Evolutionary conservation across 108 stramenopile genomes (phyloP), one percentile per base, ranked within the genome.

Genomic region (Nitzschia sp.): DNA sequence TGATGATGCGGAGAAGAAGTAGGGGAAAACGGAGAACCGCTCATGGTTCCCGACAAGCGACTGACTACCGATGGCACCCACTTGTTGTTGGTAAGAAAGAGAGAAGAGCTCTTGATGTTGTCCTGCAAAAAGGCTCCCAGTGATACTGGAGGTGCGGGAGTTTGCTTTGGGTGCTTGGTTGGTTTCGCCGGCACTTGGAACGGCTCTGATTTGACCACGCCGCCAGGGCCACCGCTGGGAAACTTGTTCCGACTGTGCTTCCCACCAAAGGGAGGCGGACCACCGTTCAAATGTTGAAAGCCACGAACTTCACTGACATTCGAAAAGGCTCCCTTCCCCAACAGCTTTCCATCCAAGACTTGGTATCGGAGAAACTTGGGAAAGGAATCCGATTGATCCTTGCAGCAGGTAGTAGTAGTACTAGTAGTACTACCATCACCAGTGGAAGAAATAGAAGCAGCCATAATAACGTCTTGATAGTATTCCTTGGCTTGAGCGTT

Each of bases 281-380:
- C 16, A 4, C 21, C 48, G 19, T 50, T 22, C 48, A 50, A 50
- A 56, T 68, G 53, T 1, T 31, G 23, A 34, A 77, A 70, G 0
- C 71, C 45, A 11, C 53, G 58, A 36, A 86, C 65, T 66, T 86
- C 85, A 34, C 71, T 79, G 32, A 86, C 85, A n/a, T 80, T 79
- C 46, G 79, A 76, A 45, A 83, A 83, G n/a, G 80, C 80, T 45
- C 85, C 85, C 46, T 79, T 83, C 0, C 85, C 85, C 11, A 86
- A 58, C 8, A 86, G 53, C 62, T 46, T 70, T 68, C 0, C 85
- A 80, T 82, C 23, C 21, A 35, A 45, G 48, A 85, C 26, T 54
- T 85, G 75, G 26, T 34, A 5, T 23, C 34, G 35, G 0, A 30
- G 19, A 53, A 78, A 78, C 45, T 58, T 34, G 9, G 77, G 77